Evolutionary conservation across 108 stramenopile genomes (phyloP).

Genomic region (Conticribra guillardii): DNA sequence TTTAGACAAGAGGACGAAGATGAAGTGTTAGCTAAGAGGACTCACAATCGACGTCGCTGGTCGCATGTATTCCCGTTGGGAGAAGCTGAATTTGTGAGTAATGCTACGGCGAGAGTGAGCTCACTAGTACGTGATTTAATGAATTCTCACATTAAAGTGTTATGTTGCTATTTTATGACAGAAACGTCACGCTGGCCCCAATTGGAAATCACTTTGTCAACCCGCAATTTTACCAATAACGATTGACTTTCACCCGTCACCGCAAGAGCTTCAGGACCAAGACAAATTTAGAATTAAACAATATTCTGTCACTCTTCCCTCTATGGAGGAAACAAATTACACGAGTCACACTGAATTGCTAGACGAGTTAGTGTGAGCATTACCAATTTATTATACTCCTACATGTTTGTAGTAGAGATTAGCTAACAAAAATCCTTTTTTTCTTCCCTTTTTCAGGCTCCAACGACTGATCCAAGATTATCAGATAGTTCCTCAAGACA

Average conservation of each 20-base stretch:
- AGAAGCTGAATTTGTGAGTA: conserved; percentile 39
- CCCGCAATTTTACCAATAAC: conserved; percentile 97
- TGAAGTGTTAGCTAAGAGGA: conserved; percentile 86
- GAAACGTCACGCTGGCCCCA: conserved; percentile 87
- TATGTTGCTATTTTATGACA: too few species aligned
- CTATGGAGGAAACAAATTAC: conserved; percentile 76
- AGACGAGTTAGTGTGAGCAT: conserved; percentile 73
- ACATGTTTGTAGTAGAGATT: conserved; percentile 47
- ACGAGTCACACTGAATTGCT: conserved; percentile 76
- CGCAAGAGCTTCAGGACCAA: conserved; percentile 73
- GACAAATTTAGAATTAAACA: conserved; percentile 72
- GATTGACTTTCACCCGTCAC: conserved; percentile 95
- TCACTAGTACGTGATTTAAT: too few species aligned
- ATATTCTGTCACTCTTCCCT: conserved; percentile 75
- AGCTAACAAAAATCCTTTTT: background rate
- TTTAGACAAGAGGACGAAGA: conserved; percentile 92
- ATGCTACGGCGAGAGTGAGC: too few species aligned
- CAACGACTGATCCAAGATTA: conserved; percentile 61
- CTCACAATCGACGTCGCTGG: conserved; percentile 97
- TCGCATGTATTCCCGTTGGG: conserved; percentile 96
- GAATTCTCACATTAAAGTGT: too few species aligned
- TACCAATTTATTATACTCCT: conserved; percentile 76
- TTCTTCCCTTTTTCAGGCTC: background rate
- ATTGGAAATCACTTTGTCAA: conserved; percentile 95
- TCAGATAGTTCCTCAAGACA: conserved; percentile 77